Evolutionary conservation across 805 yeast genomes (phyloP), one percentile per base, ranked within the genome.

Genomic region (Wickerhamia fluorescens): DNA sequence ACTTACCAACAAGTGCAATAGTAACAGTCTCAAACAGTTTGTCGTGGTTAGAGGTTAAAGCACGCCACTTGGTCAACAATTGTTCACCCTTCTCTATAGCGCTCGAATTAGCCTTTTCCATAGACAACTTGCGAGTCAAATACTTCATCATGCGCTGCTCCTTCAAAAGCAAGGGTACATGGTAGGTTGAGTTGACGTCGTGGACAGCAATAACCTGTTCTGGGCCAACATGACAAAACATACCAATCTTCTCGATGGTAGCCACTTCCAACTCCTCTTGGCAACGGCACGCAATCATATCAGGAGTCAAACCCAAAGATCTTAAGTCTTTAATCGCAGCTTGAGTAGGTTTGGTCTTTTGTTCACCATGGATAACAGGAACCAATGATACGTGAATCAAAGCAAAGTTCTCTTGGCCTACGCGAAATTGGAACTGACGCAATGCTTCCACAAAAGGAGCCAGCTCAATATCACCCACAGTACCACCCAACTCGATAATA

Each of bases 161-260:
- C 47, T 79, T 74, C 47, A 92, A 72, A 53, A 92, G 68, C 41
- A 92, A 68, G 26, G 99, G 99, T 47, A 92, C 97, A 55, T 92
- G 98, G 59, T 92, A 92, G 26, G 97, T 89, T 8, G 96, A 85
- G 66, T 83, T 84, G 45, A 92, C 94, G 59, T 92, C 98, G 52
- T 88, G 95, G 31, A 92, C 95, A 28, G 94, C 96, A 44, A 92
- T 72, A 27, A 92, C 97, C 67, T 94, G 97, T 34, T 89, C 87
- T n/a, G 94, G 84, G 17, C 96, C 96, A 44, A 92, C 98, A 53
- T 92, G 97, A 60, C 97, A 89, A 65, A 92, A 92, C 97, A 92
- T 92, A 35, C 96, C 92, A 51, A 92, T 89, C 64, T 92, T 92
- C 41, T 83, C 89, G 51, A 81, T 84, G n/a, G 96, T 87, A 41